A percentile compares a stretch with the other conserved stretches of the same genome.
Evolutionary conservation across 148 eudicot genomes (phyloP).

Genomic region (Rhododendron vialii): DNA sequence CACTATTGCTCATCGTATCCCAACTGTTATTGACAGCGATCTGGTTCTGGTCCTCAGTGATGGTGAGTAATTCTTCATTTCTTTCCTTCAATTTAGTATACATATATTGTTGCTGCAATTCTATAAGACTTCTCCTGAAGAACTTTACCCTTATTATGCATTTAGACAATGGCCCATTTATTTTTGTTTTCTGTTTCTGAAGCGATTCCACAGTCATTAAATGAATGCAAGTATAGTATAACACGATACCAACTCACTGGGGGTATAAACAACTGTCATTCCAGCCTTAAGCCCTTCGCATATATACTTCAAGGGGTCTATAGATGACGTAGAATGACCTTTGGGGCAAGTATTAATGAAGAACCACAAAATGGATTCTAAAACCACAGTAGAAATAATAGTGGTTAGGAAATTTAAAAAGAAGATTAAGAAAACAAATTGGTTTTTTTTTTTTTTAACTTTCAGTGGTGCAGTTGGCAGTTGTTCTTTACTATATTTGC

Average conservation of each 20-base stretch:
- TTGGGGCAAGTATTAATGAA: neutral
- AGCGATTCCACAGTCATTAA: neutral
- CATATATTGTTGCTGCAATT: neutral
- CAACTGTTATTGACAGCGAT: slow-evolving; percentile 95
- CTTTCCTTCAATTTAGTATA: neutral
- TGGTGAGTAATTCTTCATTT: neutral
- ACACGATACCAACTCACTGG: neutral
- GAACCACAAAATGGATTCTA: neutral
- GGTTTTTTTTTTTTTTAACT: neutral
- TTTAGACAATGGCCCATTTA: neutral
- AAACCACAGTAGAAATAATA: neutral
- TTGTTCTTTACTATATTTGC: neutral
- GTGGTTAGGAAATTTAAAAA: neutral
- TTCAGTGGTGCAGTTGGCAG: neutral
- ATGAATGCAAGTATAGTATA: neutral
- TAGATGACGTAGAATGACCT: neutral
- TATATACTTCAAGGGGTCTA: neutral
- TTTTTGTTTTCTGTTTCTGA: neutral
- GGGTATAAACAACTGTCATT: neutral
- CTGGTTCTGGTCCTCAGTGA: slow-evolving; percentile 59
- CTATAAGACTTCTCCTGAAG: neutral
- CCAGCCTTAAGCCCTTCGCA: neutral
- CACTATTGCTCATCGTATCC: slow-evolving; percentile 93
- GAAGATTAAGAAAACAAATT: neutral
- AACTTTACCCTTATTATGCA: neutral